phyloP scores from a whole-genome alignment of 2,329 filamentous ascomycete genomes.

The Fusarium ambrosium region DNA sequence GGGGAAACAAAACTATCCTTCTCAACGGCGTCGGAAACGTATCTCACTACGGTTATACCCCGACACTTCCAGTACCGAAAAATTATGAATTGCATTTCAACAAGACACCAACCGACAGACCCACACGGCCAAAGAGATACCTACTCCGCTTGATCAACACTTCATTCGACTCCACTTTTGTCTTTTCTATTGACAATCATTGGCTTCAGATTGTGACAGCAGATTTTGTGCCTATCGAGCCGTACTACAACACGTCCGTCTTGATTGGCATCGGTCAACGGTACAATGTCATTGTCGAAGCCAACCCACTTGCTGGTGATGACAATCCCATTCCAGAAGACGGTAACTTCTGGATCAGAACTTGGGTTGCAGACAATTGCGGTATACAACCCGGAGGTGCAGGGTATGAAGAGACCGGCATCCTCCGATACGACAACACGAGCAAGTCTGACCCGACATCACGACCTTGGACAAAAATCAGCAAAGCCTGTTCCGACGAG shows the following conservation, averaged over 20 bases:
- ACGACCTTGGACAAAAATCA: conserved; percentile 18
- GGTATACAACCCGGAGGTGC: conserved; percentile 2
- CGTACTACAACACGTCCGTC: conserved; percentile 26
- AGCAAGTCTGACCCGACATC: conserved; percentile 17
- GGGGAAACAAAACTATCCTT: conserved; percentile 37
- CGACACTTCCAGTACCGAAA: conserved; percentile 4
- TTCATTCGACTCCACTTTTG: conserved; percentile 36
- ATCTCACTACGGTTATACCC: conserved; percentile 19
- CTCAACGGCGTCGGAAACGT: conserved; percentile 37
- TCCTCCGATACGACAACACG: conserved; percentile 28
- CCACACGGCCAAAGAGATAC: conserved; percentile 27
- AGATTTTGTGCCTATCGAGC: conserved; percentile 41
- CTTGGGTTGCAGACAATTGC: conserved; percentile 20
- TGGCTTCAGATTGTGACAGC: conserved; percentile 31
- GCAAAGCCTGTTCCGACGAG: conserved; percentile 32
- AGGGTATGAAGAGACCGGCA: conserved; percentile 35
- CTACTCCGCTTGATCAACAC: conserved; percentile 42
- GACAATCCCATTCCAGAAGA: conserved; percentile 24
- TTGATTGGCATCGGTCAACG: conserved; percentile 40
- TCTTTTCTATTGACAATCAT: conserved; percentile 45
- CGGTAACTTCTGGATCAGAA: conserved; percentile 44
- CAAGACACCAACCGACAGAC: conserved; percentile 37
- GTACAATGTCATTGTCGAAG: conserved; percentile 39
- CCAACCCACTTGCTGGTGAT: conserved; percentile 25
- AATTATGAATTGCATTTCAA: conserved; percentile 36